A percentile compares a stretch with the other conserved stretches of the same genome.
phyloP scores from a whole-genome alignment of 164 flowering plant genomes.

The Protea cynaroides region DNA sequence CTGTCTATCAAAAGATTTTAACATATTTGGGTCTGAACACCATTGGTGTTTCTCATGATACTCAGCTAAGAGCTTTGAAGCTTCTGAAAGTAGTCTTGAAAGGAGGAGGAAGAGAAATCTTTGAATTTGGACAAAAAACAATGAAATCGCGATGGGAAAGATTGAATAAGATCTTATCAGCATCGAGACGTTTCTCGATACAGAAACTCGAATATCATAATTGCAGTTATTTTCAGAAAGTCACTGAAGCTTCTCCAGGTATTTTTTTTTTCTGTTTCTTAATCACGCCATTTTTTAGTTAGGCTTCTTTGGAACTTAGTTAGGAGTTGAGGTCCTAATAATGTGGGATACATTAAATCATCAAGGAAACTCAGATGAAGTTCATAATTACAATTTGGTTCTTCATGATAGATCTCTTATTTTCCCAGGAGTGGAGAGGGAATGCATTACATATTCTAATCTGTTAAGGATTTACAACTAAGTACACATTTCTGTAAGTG shows the following conservation, averaged over 20 bases:
- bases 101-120: slow-evolving; percentile 30
- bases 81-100: slow-evolving; percentile 36
- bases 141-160: slow-evolving; percentile 49
- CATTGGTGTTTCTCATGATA: slow-evolving; percentile 49
- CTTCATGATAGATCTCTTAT: not conserved
- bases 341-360: too few species aligned
- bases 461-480: too few species aligned
- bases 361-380: too few species aligned
- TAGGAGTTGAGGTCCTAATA: too few species aligned
- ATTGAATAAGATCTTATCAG: slow-evolving; percentile 26
- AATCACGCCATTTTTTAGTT: not conserved
- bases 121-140: slow-evolving; percentile 37
- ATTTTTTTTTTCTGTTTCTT: not conserved
- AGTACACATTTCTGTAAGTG: too few species aligned
- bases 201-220: slow-evolving; percentile 36
- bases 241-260: slow-evolving; percentile 62
- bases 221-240: slow-evolving; percentile 42
- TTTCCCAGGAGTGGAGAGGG: not conserved
- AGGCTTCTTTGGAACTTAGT: too few species aligned
- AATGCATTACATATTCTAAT: too few species aligned
- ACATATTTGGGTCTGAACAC: slow-evolving; percentile 19
- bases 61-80: slow-evolving; percentile 56
- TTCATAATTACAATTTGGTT: too few species aligned
- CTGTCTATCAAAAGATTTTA: slow-evolving; percentile 37
- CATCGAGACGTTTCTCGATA: slow-evolving; percentile 38